Evolutionary conservation across 1,284 basidiomycete species (phyloP).

Genomic region (Ganoderma resinaceum): DNA sequence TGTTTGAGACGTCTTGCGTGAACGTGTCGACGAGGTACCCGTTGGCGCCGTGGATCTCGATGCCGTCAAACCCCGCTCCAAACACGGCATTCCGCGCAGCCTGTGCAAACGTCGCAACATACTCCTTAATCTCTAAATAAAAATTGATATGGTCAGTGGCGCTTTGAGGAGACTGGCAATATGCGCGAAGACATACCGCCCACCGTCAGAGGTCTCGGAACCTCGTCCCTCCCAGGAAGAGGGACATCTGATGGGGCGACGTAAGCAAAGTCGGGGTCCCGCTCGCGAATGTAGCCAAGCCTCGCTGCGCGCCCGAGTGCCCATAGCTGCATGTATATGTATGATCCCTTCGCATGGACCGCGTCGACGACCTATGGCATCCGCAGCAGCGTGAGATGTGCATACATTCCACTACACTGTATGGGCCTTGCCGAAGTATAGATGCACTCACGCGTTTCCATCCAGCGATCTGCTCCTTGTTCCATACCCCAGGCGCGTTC

Average conservation of each 20-base stretch:
- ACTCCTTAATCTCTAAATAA: slow-evolving; percentile 49
- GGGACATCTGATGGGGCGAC: slow-evolving; percentile 47
- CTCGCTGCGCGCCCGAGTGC: slow-evolving; percentile 49
- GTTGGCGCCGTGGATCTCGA: slow-evolving; percentile 43
- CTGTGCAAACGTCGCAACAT: slow-evolving; percentile 43
- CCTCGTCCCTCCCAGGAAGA: neutral
- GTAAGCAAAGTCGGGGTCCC: slow-evolving; percentile 44
- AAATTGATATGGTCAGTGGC: neutral
- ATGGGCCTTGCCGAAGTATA: neutral
- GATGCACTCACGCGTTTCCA: slow-evolving; percentile 52
- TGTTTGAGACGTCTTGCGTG: slow-evolving; percentile 53
- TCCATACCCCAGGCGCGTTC: slow-evolving; percentile 52
- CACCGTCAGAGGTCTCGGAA: neutral
- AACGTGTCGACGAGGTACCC: slow-evolving; percentile 54
- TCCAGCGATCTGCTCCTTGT: slow-evolving; percentile 47
- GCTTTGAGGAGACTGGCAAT: neutral
- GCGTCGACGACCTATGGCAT: slow-evolving; percentile 37
- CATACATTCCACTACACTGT: neutral
- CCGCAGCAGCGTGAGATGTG: neutral
- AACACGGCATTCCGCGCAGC: slow-evolving; percentile 52
- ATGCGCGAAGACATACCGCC: neutral
- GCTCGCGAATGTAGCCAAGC: slow-evolving; percentile 32
- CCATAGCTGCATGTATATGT: slow-evolving; percentile 57
- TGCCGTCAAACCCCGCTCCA: slow-evolving; percentile 55
- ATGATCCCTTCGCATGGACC: slow-evolving; percentile 44